These are phyloP conservation scores for Begonia loranthoides DNA, from an alignment of 306 rosid genomes.

Conservation along the genomic window DNA sequence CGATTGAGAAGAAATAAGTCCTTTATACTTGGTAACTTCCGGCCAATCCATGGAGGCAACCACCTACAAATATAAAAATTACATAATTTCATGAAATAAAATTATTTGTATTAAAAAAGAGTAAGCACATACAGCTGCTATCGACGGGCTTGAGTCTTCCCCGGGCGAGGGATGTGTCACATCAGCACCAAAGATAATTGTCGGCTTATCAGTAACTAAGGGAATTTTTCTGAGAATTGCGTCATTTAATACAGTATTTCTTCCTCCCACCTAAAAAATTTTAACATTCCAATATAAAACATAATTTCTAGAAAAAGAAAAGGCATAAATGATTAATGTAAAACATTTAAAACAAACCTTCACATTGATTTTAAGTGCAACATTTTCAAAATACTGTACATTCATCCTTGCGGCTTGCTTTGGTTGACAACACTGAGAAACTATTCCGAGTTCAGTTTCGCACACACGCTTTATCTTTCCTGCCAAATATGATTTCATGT, in stretches of 20 bases:
- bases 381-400: constrained; percentile 60
- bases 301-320: not conserved
- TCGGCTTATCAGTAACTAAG: constrained; percentile 38
- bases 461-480: constrained; percentile 56
- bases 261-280: constrained; percentile 53
- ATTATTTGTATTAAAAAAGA: not conserved
- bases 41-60: constrained; percentile 99
- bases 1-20: constrained; percentile 47
- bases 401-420: constrained; percentile 13
- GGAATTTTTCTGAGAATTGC: constrained; percentile 37
- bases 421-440: constrained; percentile 66
- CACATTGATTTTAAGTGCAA: constrained; percentile 64
- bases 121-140: constrained; percentile 57
- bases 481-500: constrained; percentile 11
- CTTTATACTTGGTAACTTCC: constrained; percentile 39
- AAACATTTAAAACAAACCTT: constrained; percentile 34
- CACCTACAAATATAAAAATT: constrained; percentile 23
- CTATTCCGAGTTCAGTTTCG: constrained; percentile 78
- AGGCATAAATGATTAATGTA: not conserved
- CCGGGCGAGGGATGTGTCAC: constrained; percentile 76
- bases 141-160: constrained; percentile 58
- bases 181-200: constrained; percentile 71
- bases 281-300: not conserved
- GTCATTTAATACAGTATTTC: constrained; percentile 47
- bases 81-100: not conserved